Evolutionary conservation across 352 stramenopile genomes (phyloP), one percentile per base, ranked within the genome.

Genomic region (Lagenidium sp.): DNA sequence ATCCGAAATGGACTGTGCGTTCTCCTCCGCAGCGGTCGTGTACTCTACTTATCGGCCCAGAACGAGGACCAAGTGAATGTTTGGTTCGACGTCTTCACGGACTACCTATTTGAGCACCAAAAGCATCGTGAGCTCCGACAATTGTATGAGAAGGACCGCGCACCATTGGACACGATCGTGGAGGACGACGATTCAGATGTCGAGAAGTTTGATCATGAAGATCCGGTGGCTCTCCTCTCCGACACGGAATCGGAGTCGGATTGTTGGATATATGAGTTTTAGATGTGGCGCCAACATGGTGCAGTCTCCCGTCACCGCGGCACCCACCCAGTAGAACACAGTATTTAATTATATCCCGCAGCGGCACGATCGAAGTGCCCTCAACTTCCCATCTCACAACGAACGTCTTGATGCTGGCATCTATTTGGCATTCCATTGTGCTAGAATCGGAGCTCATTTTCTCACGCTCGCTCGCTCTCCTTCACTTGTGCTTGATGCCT

Each of bases 31-130:
- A 76, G 51, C 34, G 73, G 73, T 16, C 58, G 61, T 25, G 56
- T 47, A 43, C 45, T 85, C 21, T 65, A 73, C 21, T 44, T 85
- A 13, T 66, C 57, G 16, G 70, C 70, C 22, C 52, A 55, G 21
- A 75, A 46, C 28, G 70, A 83, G 36, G 53, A 82, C 18, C 69
- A 85, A 31, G 67, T 68, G 13, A 71, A 60, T 21, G 55, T 56
- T 5, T 85, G 73, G 73, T 82, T 72, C 60, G 70, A 85, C 30
- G 65, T 83, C 28, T 50, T 85, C 13, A 57, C 64, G 25, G 57
- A 76, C 13, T 82, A 68, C 53, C 44, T 85, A 13, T 7, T n/a
- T 6, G 37, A 57, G 26, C 19, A 23, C 13, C 46, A 48, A 22
- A 49, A 48, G 29, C 22, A 29, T 19, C 40, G 36, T 4, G 39